Base-by-base conservation (phyloP, 345 rosid species). In the Eucalyptus leucophloia region DNA sequence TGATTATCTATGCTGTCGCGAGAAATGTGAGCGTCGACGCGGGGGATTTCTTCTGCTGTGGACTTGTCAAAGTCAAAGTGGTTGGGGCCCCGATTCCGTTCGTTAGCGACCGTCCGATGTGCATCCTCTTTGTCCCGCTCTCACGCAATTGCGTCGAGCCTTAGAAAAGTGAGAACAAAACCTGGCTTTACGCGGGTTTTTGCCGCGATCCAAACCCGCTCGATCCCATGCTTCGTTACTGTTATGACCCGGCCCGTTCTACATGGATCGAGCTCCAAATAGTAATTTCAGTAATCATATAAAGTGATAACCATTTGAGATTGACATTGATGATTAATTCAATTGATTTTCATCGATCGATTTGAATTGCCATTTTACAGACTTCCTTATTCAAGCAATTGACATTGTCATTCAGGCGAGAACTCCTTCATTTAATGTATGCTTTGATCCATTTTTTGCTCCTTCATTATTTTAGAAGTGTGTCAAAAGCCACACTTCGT, bases 401-500 rank as follows among this genome's bases (percentile, higher is more conserved):
- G 28, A 21, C 5, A 2, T 40, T 21, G 5, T 65, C 11, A 2
- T 7, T 53, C 19, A 53, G 1, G 12, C 3, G 3, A 18, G 5
- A 19, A 72, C 23, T 23, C 14, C 1, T 19, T 13, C 37, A 37
- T 34, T 19, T 4, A 72, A 19, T 34, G 7, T 10, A 3, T 9
- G 44, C 2, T 34, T 12, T 6, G 14, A 72, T 37, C 9, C 16
- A 40, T 40, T 77, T 8, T 4, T 23, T 5, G 9, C 44, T 5
- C 7, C 0, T 28, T 28, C 32, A 1, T 28, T 2, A 56, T 23
- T 23, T 23, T 24, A 10, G 17, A 60, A 62, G 6, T 65, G 6
- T 2, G 1, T n/a, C 18, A 1, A 34, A 10, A n/a, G 77, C 5
- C 21, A 8, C 12, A 8, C 10, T 65, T 65, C 3, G 0, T 65